A percentile compares a stretch with the other conserved stretches of the same genome.
Evolutionary conservation across 176 grass and related monocot genomes (phyloP).

Genomic region (Ananas comosus): DNA sequence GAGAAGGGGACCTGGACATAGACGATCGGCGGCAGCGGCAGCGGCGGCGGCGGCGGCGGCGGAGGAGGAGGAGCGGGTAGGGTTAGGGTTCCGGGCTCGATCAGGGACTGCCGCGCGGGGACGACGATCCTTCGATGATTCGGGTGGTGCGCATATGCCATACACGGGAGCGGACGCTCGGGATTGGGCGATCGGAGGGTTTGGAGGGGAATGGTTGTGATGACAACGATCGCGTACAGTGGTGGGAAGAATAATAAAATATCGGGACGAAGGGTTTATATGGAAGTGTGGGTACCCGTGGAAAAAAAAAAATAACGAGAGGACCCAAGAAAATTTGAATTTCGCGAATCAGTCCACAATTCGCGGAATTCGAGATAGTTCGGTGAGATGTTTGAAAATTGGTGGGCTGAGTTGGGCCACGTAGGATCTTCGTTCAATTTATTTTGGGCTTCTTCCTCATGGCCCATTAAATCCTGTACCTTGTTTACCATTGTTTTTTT

Average conservation of each 20-base stretch:
- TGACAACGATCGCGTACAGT: not conserved
- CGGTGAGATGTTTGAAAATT: no score
- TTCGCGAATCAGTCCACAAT: no score
- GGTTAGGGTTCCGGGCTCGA: conserved; percentile 30
- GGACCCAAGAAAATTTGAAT: no score
- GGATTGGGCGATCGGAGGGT: not conserved
- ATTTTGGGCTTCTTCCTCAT: no score
- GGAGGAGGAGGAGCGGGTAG: conserved; percentile 27
- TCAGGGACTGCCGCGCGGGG: conserved; percentile 11
- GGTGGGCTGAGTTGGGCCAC: no score
- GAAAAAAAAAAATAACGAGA: no score
- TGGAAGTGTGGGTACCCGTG: no score
- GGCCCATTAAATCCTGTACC: no score
- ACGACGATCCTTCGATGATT: conserved; percentile 6
- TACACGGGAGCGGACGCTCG: not conserved
- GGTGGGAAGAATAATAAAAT: not conserved
- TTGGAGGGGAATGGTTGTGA: conserved; percentile 4
- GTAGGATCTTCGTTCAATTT: no score
- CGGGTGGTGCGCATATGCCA: conserved; percentile 30
- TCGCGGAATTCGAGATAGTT: no score
- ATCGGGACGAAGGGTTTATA: not conserved
- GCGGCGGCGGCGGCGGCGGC: conserved; percentile 18
- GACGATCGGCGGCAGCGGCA: conserved; percentile 15
- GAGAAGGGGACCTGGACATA: conserved; percentile 17
- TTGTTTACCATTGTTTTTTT: no score